These are phyloP conservation scores for Dendrobium chrysotoxum DNA, from an alignment of 106 monocot species.

Conservation along the genomic window DNA sequence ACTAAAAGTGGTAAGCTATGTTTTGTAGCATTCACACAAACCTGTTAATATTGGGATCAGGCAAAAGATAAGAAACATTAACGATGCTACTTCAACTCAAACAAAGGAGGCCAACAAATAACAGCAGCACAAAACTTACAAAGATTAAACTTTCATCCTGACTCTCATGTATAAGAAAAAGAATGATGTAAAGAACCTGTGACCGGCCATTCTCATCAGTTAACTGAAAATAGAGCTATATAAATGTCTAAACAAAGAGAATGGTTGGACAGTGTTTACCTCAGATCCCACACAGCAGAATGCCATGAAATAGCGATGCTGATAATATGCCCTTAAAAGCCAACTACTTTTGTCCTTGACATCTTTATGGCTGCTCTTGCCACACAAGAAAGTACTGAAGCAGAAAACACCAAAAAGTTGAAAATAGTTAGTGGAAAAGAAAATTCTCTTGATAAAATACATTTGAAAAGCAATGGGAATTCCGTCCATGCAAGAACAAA, in stretches of 20 bases:
- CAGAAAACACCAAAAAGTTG: neutral
- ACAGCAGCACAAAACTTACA: conserved; percentile 29
- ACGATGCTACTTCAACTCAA: neutral
- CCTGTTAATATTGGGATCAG: conserved; percentile 28
- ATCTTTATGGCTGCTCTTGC: conserved; percentile 93
- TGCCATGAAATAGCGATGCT: conserved; percentile 76
- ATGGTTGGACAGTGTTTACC: conserved; percentile 24
- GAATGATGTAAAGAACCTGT: conserved; percentile 81
- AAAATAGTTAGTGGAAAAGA: neutral
- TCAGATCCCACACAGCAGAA: conserved; percentile 95
- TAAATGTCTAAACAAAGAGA: neutral
- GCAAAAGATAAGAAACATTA: neutral
- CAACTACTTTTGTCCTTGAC: conserved; percentile 77
- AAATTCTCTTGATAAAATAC: neutral
- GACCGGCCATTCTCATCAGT: conserved; percentile 3
- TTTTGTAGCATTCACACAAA: conserved; percentile 34
- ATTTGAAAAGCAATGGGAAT: neutral
- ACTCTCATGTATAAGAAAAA: conserved; percentile 59
- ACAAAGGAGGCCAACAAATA: conserved; percentile 1
- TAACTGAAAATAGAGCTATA: neutral
- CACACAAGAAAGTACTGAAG: conserved; percentile 81
- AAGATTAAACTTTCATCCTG: conserved; percentile 43
- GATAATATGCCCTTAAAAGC: conserved; percentile 82
- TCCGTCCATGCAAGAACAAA: neutral
- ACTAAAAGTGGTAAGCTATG: conserved; percentile 30